These are phyloP conservation scores for Coemansia pectinata DNA, from an alignment of 192 early-diverging fungal species.

Conservation along the genomic window DNA sequence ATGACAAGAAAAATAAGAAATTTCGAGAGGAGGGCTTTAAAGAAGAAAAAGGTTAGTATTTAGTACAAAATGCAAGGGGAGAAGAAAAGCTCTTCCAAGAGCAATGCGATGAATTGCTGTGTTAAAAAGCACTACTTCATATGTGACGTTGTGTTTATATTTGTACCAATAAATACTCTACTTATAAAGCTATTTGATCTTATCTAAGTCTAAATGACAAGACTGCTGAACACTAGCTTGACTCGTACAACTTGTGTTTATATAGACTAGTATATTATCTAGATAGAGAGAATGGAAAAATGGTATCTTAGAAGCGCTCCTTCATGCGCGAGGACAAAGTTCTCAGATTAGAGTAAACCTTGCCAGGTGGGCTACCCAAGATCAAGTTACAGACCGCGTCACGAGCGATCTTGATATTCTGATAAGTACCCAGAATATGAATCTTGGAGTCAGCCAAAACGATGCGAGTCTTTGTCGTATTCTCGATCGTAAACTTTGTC, in stretches of 20 bases:
- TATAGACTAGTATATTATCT: background rate
- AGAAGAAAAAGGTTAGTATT: too few relatives aligned
- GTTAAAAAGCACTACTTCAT: background rate
- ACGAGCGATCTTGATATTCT: constrained; percentile 94
- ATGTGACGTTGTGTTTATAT: background rate
- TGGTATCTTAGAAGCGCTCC: constrained; percentile 78
- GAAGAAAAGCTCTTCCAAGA: background rate
- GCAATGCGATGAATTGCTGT: too few relatives aligned
- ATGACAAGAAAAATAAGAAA: too few relatives aligned
- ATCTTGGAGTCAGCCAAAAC: constrained; percentile 97
- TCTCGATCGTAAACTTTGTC: constrained; percentile 97
- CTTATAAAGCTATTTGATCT: too few relatives aligned
- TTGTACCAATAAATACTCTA: too few relatives aligned
- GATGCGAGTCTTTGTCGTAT: constrained; percentile 92
- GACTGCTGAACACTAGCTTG: too few relatives aligned
- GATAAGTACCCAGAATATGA: constrained; percentile 93
- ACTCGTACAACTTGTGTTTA: background rate
- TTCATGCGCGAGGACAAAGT: constrained; percentile 89
- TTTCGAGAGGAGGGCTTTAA: too few relatives aligned
- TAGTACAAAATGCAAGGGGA: too few relatives aligned
- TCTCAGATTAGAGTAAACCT: constrained; percentile 90
- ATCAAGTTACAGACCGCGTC: constrained; percentile 92
- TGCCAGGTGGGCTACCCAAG: constrained; percentile 93
- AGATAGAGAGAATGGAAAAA: constrained; percentile 4
- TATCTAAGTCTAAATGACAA: too few relatives aligned